Evolutionary conservation across 345 rosid genomes (phyloP).

Genomic region (Microthlaspi erraticum): DNA sequence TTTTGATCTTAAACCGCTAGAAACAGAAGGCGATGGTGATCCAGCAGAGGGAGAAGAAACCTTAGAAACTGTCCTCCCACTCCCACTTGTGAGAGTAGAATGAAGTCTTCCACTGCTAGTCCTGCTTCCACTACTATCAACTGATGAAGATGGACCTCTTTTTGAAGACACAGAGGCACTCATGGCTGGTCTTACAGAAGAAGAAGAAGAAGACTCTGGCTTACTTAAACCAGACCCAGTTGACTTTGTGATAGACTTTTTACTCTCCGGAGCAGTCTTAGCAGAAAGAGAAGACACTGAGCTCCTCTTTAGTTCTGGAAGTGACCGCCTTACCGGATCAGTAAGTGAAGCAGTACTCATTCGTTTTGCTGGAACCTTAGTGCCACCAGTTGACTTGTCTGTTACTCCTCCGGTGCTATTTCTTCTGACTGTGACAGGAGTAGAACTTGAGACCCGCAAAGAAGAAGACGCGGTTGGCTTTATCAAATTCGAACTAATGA

Average conservation of each 20-base stretch:
- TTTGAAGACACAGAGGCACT: slow-evolving; percentile 61
- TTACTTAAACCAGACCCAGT: slow-evolving; percentile 54
- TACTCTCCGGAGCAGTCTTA: slow-evolving; percentile 58
- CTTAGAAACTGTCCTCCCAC: slow-evolving; percentile 62
- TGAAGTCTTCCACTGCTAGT: slow-evolving; percentile 43
- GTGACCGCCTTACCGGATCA: slow-evolving; percentile 70
- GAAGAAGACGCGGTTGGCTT: slow-evolving; percentile 58
- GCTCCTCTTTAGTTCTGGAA: slow-evolving; percentile 82
- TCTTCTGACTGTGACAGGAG: slow-evolving; percentile 61
- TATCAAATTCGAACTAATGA: slow-evolving; percentile 49
- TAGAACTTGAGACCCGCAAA: slow-evolving; percentile 51
- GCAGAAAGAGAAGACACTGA: slow-evolving; percentile 70
- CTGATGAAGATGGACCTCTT: slow-evolving; percentile 61
- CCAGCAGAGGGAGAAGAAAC: slow-evolving; percentile 66
- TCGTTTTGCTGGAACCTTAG: slow-evolving; percentile 54
- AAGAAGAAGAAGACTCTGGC: slow-evolving; percentile 53
- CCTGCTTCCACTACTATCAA: slow-evolving; percentile 69
- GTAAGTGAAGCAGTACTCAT: slow-evolving; percentile 45
- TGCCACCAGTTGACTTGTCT: slow-evolving; percentile 53
- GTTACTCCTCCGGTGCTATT: slow-evolving; percentile 88
- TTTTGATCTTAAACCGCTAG: slow-evolving; percentile 69
- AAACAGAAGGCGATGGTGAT: slow-evolving; percentile 64
- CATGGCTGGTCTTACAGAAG: slow-evolving; percentile 51
- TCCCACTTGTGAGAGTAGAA: slow-evolving; percentile 46
- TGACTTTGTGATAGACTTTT: slow-evolving; percentile 61